phyloP scores from a whole-genome alignment of 2,329 filamentous ascomycete genomes.

The Aspergillus spinulosporus region DNA sequence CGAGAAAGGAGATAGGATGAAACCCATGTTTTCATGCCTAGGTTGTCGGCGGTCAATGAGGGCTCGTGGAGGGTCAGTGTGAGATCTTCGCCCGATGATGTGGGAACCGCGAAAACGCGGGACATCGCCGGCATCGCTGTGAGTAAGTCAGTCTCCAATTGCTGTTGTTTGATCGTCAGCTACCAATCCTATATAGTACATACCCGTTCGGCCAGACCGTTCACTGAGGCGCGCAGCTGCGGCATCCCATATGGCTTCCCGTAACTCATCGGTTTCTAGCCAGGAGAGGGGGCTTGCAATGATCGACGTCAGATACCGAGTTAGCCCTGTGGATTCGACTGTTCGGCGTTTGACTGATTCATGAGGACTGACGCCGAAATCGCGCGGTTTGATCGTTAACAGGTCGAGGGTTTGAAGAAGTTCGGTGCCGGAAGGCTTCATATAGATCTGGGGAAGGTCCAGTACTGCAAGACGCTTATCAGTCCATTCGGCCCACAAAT shows the following conservation, averaged over 20 bases:
- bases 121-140: slow-evolving; percentile 64
- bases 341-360: slow-evolving; percentile 31
- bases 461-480: slow-evolving; percentile 53
- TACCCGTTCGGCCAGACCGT: slow-evolving; percentile 74
- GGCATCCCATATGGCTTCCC: slow-evolving; percentile 64
- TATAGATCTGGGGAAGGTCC: slow-evolving; percentile 81
- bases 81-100: slow-evolving; percentile 48
- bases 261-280: slow-evolving; percentile 46
- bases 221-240: slow-evolving; percentile 81
- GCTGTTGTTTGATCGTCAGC: not conserved
- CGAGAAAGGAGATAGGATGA: slow-evolving; percentile 83
- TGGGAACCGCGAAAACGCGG: slow-evolving; percentile 60
- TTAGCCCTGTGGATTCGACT: slow-evolving; percentile 43
- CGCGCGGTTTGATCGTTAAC: slow-evolving; percentile 65
- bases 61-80: slow-evolving; percentile 79
- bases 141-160: slow-evolving; percentile 3
- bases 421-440: slow-evolving; percentile 65
- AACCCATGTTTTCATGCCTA: slow-evolving; percentile 95
- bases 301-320: slow-evolving; percentile 50
- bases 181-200: slow-evolving; percentile 16
- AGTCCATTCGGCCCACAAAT: slow-evolving; percentile 26
- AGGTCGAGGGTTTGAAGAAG: slow-evolving; percentile 67
- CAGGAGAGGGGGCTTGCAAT: slow-evolving; percentile 48
- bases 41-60: slow-evolving; percentile 78
- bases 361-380: slow-evolving; percentile 33